Conservation (phyloP, 805 yeast genomes). For the Komagataella mondaviorum region DNA sequence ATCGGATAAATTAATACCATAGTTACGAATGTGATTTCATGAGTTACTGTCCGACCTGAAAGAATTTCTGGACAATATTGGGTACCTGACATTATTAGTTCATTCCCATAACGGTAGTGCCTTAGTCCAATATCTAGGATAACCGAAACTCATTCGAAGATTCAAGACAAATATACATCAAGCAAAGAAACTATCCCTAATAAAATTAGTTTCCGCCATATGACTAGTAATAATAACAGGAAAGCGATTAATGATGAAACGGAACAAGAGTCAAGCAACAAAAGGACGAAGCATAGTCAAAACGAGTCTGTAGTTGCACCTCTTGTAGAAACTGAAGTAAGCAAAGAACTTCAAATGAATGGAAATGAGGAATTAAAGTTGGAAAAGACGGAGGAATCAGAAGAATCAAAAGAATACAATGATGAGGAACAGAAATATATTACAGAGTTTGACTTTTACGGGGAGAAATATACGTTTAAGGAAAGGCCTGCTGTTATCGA, state of each 20-base stretch:
- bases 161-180: not conserved
- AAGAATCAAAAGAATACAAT: constrained; percentile 7
- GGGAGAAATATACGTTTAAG: constrained; percentile 66
- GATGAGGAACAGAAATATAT: constrained; percentile 16
- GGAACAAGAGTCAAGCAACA: constrained; percentile 15
- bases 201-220: not conserved
- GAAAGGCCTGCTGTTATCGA: constrained; percentile 92
- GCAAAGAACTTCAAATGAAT: not conserved
- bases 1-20: not conserved
- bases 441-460: constrained; percentile 55
- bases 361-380: constrained; percentile 4
- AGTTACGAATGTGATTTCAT: not conserved
- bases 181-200: too few species aligned
- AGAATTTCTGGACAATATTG: too few species aligned
- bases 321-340: not conserved
- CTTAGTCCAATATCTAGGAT: not conserved
- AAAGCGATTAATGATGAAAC: constrained; percentile 11
- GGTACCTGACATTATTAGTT: too few species aligned
- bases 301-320: not conserved
- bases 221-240: constrained; percentile 2
- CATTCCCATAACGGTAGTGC: not conserved
- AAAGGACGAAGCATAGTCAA: constrained; percentile 13
- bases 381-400: constrained; percentile 8
- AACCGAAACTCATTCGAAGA: not conserved
- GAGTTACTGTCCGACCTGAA: not conserved